phyloP scores from a whole-genome alignment of 2,329 filamentous ascomycete species.

The Trichoderma sp. region DNA sequence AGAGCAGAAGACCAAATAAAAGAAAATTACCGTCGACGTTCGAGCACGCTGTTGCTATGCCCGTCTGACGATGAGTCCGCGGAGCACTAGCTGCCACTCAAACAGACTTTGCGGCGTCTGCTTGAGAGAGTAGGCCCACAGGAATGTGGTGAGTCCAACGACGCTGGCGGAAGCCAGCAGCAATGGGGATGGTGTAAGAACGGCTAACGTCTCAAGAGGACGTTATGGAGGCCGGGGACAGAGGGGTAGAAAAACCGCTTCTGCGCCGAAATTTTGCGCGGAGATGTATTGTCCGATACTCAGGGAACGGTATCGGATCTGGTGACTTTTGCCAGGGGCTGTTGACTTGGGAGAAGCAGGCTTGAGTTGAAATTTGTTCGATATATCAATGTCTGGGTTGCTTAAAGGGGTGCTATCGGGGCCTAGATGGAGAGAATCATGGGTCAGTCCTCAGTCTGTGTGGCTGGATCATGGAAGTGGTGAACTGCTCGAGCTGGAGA shows the following conservation, averaged over 20 bases:
- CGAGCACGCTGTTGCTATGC: slow-evolving; percentile 25
- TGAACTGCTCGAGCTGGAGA: neutral
- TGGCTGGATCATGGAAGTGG: neutral
- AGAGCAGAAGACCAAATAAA: slow-evolving; percentile 24
- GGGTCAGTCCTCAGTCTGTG: neutral
- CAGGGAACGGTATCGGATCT: slow-evolving; percentile 78
- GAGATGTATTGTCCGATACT: slow-evolving; percentile 73
- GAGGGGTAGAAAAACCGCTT: slow-evolving; percentile 79
- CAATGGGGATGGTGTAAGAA: slow-evolving; percentile 50
- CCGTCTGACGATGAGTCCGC: slow-evolving; percentile 58
- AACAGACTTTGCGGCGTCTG: slow-evolving; percentile 94
- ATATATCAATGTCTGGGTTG: neutral
- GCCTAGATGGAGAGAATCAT: slow-evolving; percentile 41
- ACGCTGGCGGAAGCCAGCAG: slow-evolving; percentile 88
- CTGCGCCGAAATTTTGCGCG: slow-evolving; percentile 85
- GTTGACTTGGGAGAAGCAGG: slow-evolving; percentile 20
- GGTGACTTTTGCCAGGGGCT: slow-evolving; percentile 36
- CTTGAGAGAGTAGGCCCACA: slow-evolving; percentile 98
- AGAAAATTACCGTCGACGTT: slow-evolving; percentile 15
- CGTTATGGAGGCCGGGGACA: slow-evolving; percentile 92
- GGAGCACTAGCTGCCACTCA: slow-evolving; percentile 98
- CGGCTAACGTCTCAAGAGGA: slow-evolving; percentile 64
- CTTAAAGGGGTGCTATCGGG: slow-evolving; percentile 58
- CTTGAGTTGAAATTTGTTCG: slow-evolving; percentile 20
- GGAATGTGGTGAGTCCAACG: slow-evolving; percentile 59